These are phyloP conservation scores for Xerocomellus dryophilus DNA, from an alignment of 768 basidiomycete genomes.

Conservation along the genomic window DNA sequence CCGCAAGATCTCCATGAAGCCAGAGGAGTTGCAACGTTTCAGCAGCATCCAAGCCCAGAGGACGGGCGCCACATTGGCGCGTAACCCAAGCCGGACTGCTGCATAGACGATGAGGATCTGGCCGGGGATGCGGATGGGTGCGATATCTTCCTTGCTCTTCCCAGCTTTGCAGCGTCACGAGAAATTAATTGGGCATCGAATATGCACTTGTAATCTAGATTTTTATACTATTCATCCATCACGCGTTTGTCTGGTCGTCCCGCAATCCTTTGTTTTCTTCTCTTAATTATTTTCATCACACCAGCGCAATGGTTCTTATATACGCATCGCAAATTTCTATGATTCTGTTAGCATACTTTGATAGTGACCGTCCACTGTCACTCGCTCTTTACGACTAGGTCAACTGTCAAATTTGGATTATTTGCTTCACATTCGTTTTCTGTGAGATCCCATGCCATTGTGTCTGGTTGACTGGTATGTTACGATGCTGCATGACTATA, in stretches of 20 bases:
- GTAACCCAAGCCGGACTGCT: conserved; percentile 67
- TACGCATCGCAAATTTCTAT: conserved; percentile 17
- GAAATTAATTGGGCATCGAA: conserved; percentile 27
- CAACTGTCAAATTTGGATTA: conserved; percentile 7
- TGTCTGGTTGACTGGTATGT: conserved; percentile 1
- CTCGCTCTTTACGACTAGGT: conserved; percentile 1
- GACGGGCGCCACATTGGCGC: conserved; percentile 72
- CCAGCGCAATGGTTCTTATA: conserved; percentile 16
- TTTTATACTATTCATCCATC: conserved; percentile 23
- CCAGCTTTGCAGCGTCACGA: conserved; percentile 10
- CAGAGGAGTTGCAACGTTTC: conserved; percentile 84
- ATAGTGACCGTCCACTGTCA: background rate
- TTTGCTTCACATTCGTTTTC: conserved; percentile 6
- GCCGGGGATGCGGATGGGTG: conserved; percentile 19
- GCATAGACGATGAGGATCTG: conserved; percentile 31
- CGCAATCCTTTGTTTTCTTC: conserved; percentile 19
- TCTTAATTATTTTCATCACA: conserved; percentile 7
- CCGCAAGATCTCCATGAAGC: conserved; percentile 73
- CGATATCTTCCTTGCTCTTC: conserved; percentile 22
- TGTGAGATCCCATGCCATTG: background rate
- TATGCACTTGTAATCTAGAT: conserved; percentile 36
- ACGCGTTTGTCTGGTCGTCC: conserved; percentile 14
- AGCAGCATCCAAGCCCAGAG: conserved; percentile 80
- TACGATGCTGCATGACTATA: background rate
- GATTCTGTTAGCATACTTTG: conserved; percentile 10